phyloP scores from a whole-genome alignment of 1,284 basidiomycete species.

The Ceratobasidium sp. region DNA sequence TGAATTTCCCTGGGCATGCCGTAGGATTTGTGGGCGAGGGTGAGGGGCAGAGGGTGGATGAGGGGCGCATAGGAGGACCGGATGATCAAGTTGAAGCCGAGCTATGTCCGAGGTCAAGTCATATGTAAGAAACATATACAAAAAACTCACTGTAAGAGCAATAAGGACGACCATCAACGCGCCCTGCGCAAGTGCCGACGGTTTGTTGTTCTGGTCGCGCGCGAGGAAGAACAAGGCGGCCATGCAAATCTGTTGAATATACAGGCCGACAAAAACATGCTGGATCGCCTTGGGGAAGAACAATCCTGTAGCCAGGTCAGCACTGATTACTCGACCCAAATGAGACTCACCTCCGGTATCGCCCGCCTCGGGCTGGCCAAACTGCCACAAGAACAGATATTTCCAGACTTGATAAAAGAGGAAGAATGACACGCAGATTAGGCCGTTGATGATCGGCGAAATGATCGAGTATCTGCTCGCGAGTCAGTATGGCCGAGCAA shows the following conservation, averaged over 20 bases:
- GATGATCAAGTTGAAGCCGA: slow-evolving; percentile 59
- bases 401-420: slow-evolving; percentile 89
- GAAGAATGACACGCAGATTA: slow-evolving; percentile 85
- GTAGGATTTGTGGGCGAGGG: slow-evolving; percentile 72
- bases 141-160: slow-evolving; percentile 71
- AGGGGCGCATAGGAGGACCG: slow-evolving; percentile 63
- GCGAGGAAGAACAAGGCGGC: slow-evolving; percentile 90
- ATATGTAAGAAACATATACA: slow-evolving; percentile 51
- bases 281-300: slow-evolving; percentile 97
- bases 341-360: slow-evolving; percentile 77
- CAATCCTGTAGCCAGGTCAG: slow-evolving; percentile 70
- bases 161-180: slow-evolving; percentile 87
- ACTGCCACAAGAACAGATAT: slow-evolving; percentile 85
- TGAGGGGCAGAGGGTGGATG: slow-evolving; percentile 72
- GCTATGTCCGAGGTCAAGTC: slow-evolving; percentile 49
- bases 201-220: slow-evolving; percentile 62
- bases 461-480: slow-evolving; percentile 83
- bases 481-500: slow-evolving; percentile 50
- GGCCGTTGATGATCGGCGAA: slow-evolving; percentile 93
- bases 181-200: slow-evolving; percentile 75
- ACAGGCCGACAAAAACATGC: slow-evolving; percentile 93
- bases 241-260: slow-evolving; percentile 85
- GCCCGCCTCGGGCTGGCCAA: slow-evolving; percentile 74
- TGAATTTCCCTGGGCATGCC: slow-evolving; percentile 55
- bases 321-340: slow-evolving; percentile 52